Percentiles rank a stretch among this genome's conserved stretches.
phyloP scores from a whole-genome alignment of 495 filamentous ascomycete species.

The Xylaria telfairii region DNA sequence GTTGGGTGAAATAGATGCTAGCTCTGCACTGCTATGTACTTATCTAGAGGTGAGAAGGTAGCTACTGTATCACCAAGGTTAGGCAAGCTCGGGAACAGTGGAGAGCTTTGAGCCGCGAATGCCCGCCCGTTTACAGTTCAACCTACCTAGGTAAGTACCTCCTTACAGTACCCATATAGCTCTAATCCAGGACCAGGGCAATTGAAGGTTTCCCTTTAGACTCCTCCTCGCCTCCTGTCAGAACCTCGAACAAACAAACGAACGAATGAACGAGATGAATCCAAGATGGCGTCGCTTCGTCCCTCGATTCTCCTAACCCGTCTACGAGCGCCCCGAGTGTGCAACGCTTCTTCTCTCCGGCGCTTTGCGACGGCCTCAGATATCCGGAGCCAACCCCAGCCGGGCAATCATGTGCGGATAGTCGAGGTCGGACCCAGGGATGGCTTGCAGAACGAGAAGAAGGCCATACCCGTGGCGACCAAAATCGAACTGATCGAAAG shows the following conservation, averaged over 20 bases:
- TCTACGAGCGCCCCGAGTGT: conserved; percentile 25
- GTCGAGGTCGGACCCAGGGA: conserved; percentile 95
- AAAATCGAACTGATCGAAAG: conserved; percentile 85
- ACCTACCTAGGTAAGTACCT: not conserved
- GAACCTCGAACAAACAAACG: not conserved
- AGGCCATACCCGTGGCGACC: conserved; percentile 74
- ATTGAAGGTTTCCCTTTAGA: not conserved
- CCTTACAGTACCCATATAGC: not conserved
- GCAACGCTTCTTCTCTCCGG: conserved; percentile 30
- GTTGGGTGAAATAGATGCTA: too few relatives aligned
- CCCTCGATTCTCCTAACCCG: conserved; percentile 34
- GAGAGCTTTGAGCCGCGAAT: conserved; percentile 24
- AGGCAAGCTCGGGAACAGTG: not conserved
- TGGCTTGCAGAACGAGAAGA: conserved; percentile 96
- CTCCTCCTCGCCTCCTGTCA: not conserved
- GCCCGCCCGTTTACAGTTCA: conserved; percentile 10
- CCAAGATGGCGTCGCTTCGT: conserved; percentile 38
- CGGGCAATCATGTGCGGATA: conserved; percentile 65
- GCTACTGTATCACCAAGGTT: too few relatives aligned
- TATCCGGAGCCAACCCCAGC: conserved; percentile 33
- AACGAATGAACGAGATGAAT: conserved; percentile 38
- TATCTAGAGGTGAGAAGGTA: too few relatives aligned
- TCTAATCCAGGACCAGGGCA: not conserved
- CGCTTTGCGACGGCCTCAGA: conserved; percentile 49
- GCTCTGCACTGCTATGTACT: too few relatives aligned